phyloP scores from a whole-genome alignment of 768 basidiomycete species.

The Tylopilus felleus region DNA sequence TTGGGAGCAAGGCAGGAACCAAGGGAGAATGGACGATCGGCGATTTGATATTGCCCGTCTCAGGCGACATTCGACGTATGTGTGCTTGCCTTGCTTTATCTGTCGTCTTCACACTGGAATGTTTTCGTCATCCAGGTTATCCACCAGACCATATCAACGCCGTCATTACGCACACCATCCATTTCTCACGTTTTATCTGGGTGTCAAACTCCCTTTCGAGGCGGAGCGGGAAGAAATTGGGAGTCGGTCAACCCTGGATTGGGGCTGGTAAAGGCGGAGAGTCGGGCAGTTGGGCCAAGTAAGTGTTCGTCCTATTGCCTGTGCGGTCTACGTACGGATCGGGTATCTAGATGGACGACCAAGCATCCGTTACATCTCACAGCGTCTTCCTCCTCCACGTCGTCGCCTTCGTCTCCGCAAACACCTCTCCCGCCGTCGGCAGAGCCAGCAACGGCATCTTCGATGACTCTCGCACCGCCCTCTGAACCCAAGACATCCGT shows the following conservation, averaged over 20 bases:
- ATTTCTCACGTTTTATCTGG: slow-evolving; percentile 86
- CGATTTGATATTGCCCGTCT: slow-evolving; percentile 74
- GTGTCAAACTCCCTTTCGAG: slow-evolving; percentile 80
- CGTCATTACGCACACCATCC: slow-evolving; percentile 77
- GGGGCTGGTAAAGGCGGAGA: slow-evolving; percentile 66
- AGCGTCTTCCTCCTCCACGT: slow-evolving; percentile 38
- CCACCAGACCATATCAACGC: slow-evolving; percentile 87
- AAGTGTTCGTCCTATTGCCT: slow-evolving; percentile 5
- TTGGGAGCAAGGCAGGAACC: slow-evolving; percentile 70
- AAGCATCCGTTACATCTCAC: slow-evolving; percentile 65
- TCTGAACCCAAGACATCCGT: slow-evolving; percentile 49
- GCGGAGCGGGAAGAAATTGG: slow-evolving; percentile 64
- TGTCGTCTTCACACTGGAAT: too few relatives aligned
- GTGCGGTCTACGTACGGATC: not conserved
- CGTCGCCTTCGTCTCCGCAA: slow-evolving; percentile 33
- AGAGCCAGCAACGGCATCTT: slow-evolving; percentile 17
- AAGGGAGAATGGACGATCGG: slow-evolving; percentile 87
- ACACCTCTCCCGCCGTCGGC: slow-evolving; percentile 16
- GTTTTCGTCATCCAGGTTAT: slow-evolving; percentile 47
- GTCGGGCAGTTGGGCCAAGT: slow-evolving; percentile 72
- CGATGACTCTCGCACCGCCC: slow-evolving; percentile 27
- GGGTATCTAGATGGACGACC: slow-evolving; percentile 52
- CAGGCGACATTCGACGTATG: slow-evolving; percentile 76
- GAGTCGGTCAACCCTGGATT: slow-evolving; percentile 76
- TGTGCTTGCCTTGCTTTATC: not conserved